phyloP scores from a whole-genome alignment of 495 filamentous ascomycete species.

The Lophiotrema nucula region DNA sequence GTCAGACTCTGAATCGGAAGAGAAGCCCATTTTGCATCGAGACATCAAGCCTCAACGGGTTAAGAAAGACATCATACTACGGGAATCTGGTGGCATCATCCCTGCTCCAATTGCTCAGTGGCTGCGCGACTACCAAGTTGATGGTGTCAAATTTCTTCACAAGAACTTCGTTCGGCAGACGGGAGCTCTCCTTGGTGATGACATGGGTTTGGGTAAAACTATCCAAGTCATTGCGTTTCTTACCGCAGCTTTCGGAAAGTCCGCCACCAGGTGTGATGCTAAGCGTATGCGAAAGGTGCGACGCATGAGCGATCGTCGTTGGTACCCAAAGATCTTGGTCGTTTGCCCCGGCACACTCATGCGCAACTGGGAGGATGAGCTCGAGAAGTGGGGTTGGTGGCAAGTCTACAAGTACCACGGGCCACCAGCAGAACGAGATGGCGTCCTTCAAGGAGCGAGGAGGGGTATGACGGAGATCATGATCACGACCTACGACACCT shows the following conservation, averaged over 20 bases:
- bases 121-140: conserved; percentile 85
- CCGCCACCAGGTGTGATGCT: conserved; percentile 79
- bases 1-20: conserved; percentile 69
- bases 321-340: conserved; percentile 87
- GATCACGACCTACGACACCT: conserved; percentile 91
- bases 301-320: conserved; percentile 50
- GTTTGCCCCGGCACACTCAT: conserved; percentile 88
- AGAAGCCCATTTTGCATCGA: conserved; percentile 66
- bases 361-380: conserved; percentile 83
- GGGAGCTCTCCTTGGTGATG: conserved; percentile 88
- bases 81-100: conserved; percentile 76
- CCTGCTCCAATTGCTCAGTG: conserved; percentile 91
- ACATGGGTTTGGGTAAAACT: conserved; percentile 97
- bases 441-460: conserved; percentile 68
- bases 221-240: conserved; percentile 96
- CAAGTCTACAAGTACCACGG: conserved; percentile 82
- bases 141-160: conserved; percentile 84
- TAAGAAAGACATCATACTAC: conserved; percentile 68
- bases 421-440: conserved; percentile 57
- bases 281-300: conserved; percentile 93
- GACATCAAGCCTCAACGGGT: conserved; percentile 57
- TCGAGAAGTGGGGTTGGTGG: conserved; percentile 95
- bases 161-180: conserved; percentile 87
- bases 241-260: conserved; percentile 91
- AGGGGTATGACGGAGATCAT: conserved; percentile 80